A percentile compares a stretch with the other conserved stretches of the same genome.
Conservation (phyloP, 1,284 basidiomycete genomes). For the Xerocomus nothofagi region DNA sequence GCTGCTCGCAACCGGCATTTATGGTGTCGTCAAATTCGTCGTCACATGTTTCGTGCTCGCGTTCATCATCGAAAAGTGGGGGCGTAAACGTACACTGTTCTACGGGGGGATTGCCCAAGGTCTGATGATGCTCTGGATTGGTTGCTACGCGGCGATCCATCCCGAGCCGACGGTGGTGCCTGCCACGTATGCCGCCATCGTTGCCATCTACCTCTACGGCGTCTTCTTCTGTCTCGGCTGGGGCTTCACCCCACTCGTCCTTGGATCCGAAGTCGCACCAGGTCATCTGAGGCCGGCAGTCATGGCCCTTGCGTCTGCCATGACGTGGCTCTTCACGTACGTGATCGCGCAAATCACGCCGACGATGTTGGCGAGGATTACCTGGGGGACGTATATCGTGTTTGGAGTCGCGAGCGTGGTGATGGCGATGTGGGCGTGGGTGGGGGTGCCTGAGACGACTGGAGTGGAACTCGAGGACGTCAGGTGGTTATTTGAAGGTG, state of each 20-base stretch:
- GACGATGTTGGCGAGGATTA: constrained; percentile 46
- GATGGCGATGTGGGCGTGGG: constrained; percentile 46
- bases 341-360: constrained; percentile 52
- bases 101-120: constrained; percentile 46
- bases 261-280: constrained; percentile 47
- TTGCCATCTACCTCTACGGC: constrained; percentile 52
- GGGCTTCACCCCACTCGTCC: constrained; percentile 43
- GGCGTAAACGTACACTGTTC: constrained; percentile 48
- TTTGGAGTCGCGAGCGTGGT: constrained; percentile 47
- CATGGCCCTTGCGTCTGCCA: constrained; percentile 42
- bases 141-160: constrained; percentile 43
- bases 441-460: constrained; percentile 46
- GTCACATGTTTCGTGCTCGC: constrained; percentile 41
- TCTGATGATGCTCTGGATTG: constrained; percentile 51
- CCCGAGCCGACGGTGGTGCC: constrained; percentile 34
- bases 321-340: constrained; percentile 49
- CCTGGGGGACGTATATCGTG: constrained; percentile 51
- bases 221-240: constrained; percentile 47
- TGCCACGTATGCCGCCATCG: constrained; percentile 46
- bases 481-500: constrained; percentile 44
- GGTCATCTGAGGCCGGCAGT: constrained; percentile 45
- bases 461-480: constrained; percentile 51
- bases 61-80: constrained; percentile 47
- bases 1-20: constrained; percentile 61
- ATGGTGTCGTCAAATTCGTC: constrained; percentile 59